Evolutionary conservation across 768 basidiomycete species (phyloP), one percentile per base, ranked within the genome.

Genomic region (Hygrocybe punicea): DNA sequence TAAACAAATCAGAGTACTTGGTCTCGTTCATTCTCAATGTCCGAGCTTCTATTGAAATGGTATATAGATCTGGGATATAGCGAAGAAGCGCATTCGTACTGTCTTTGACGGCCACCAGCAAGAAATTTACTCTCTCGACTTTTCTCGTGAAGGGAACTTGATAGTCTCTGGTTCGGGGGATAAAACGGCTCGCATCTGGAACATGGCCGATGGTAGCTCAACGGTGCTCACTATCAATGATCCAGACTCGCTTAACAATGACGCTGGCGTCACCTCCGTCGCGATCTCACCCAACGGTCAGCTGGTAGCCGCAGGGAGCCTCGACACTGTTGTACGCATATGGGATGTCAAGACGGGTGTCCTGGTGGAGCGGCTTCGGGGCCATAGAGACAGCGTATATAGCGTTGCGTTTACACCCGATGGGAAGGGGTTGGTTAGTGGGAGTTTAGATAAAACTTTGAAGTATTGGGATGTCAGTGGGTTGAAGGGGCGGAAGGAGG

Each of bases 61-160:
- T 16, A 46, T 53, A 24, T 62, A 93, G 89, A 89, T 96, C 60
- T 96, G 93, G 93, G 91, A 95, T 64, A 91, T 96, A 60, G 79
- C 79, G 42, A 84, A 81, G 63, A 85, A 85, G 61, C 80, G 81
- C 25, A 88, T 94, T 62, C 80, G 84, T 39, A 83, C 80, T 53
- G 75, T 86, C 17, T 89, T 94, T 63, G 82, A 85, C 56, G 93
- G 94, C 2, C 93, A 96, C 72, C 81, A 83, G 61, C 89, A 92
- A 68, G 93, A 95, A 69, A 94, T 96, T 65, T 96, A 96, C 73
- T 92, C 93, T 19, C 85, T 97, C 62, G 91, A 91, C 68, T 95
- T 91, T 73, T 86, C 87, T 21, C 75, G 78, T 34, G 88, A 92
- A 60, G 91, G 90, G 13, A 77, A 82, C 33, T 78, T 84, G 60